phyloP scores from a whole-genome alignment of 768 basidiomycete genomes.

The Tylopilus sp. region DNA sequence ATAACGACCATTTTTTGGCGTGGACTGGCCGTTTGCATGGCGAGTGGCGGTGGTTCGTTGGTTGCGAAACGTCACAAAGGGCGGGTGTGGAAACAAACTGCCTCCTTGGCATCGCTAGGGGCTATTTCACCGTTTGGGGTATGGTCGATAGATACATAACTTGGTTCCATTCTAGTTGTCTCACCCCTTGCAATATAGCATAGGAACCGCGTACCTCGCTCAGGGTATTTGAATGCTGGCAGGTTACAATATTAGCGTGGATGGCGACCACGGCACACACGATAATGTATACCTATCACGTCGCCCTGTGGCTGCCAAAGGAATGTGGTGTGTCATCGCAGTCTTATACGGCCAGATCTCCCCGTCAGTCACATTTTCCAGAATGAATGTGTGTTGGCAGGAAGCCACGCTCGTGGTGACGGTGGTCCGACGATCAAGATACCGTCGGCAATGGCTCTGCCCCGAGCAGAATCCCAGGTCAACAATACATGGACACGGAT shows the following conservation, averaged over 20 bases:
- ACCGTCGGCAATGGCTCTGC: neutral
- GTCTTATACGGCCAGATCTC: neutral
- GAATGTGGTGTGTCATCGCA: neutral
- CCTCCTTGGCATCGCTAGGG: neutral
- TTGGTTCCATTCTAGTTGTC: neutral
- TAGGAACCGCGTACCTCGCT: neutral
- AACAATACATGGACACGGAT: neutral
- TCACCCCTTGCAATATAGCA: neutral
- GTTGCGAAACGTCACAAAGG: no score
- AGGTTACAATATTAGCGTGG: no score
- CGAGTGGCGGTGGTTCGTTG: neutral
- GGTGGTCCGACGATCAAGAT: neutral
- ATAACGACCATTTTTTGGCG: conserved; percentile 19
- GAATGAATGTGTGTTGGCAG: no score
- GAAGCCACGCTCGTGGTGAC: neutral
- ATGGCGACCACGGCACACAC: no score
- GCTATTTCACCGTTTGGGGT: neutral
- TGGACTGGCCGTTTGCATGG: conserved; percentile 11
- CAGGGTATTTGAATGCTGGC: neutral
- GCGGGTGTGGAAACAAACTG: neutral
- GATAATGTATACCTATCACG: neutral
- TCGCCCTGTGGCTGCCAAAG: neutral
- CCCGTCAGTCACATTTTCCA: neutral
- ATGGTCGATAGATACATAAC: no score
- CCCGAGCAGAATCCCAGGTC: neutral